Base-by-base conservation (phyloP, 306 rosid species). In the Quercus parvula region DNA sequence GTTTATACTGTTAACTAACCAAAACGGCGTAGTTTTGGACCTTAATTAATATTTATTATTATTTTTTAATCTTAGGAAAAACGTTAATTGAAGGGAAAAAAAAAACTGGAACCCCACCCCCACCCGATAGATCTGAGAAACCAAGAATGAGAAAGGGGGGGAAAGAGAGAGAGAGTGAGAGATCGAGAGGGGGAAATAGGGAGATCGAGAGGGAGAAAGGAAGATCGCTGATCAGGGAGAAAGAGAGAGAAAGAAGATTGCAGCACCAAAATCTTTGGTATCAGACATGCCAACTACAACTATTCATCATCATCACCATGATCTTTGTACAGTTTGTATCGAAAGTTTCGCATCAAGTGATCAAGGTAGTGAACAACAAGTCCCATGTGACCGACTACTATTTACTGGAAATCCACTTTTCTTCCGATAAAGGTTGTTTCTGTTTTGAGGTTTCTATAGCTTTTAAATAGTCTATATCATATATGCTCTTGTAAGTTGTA, bases 321-420 rank as follows among this genome's bases (percentile, higher is more conserved):
- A 80, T 22, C 85, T 81, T 71, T 90, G 97, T 77, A 83, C 86
- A 5, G 88, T 92, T 67, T 91, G 96, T 70, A 78, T 86, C 86
- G 90, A 91, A 73, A 72, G 82, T 28, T 70, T 86, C 56, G 73
- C 6, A 56, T 56, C 70, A 8, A 70, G 54, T 3, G 87, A 72
- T 31, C 5, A 0, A 24, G 81, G 51, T 2, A 87, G 83, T 46
- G 84, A 84, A 61, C 83, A 71, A 31, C 33, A 31, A 4, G 33
- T 88, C 44, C 88, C 90, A 0, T 90, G 97, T 41, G 94, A 31
- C 33, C 5, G 5, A 31, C 33, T 4, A 31, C 1, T 55, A 11
- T 18, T 10, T 25, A 28, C 35, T 22, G 14, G 14, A 12, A 31
- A 66, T 5, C 5, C 41, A 63, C 38, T 28, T 25, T 28, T 28